Conservation (phyloP, 176 grass and related monocot species). For the Miscanthus lutarioriparius region DNA sequence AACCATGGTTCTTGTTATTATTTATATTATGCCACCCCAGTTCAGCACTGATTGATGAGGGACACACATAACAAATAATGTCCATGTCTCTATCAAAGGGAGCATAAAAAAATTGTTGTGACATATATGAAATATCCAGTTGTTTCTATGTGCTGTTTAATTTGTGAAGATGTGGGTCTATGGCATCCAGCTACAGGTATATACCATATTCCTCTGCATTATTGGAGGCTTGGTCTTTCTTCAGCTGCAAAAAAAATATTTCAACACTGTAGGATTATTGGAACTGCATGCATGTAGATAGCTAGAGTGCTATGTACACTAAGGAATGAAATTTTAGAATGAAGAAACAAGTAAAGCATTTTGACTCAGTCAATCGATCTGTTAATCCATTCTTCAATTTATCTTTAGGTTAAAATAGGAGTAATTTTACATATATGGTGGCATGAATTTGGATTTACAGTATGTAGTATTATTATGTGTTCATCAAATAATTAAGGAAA, state of each 20-base stretch:
- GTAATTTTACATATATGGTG: not conserved
- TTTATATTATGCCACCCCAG: not conserved
- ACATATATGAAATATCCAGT: not conserved
- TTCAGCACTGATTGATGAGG: conserved; percentile 16
- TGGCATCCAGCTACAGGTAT: conserved; percentile 35
- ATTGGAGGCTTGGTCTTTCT: conserved; percentile 37
- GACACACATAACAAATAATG: conserved; percentile 29
- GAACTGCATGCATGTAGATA: not conserved
- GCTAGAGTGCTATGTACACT: not conserved
- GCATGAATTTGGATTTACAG: not conserved
- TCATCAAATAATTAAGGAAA: not conserved
- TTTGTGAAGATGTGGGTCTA: conserved; percentile 8
- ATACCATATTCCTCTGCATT: conserved; percentile 40
- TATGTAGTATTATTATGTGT: not conserved
- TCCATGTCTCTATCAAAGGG: conserved; percentile 26
- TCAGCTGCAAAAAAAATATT: not conserved
- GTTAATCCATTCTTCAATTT: not conserved
- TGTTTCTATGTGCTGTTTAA: conserved; percentile 5
- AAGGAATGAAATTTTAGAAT: not conserved
- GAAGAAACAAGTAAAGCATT: not conserved
- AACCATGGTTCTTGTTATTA: not conserved
- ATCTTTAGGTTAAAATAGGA: not conserved
- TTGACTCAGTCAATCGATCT: conserved; percentile 22
- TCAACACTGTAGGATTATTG: not conserved
- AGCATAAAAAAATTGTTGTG: conserved; percentile 20